Evolutionary conservation across 768 basidiomycete genomes (phyloP), one percentile per base, ranked within the genome.

Genomic region (Termitomyces sp.): DNA sequence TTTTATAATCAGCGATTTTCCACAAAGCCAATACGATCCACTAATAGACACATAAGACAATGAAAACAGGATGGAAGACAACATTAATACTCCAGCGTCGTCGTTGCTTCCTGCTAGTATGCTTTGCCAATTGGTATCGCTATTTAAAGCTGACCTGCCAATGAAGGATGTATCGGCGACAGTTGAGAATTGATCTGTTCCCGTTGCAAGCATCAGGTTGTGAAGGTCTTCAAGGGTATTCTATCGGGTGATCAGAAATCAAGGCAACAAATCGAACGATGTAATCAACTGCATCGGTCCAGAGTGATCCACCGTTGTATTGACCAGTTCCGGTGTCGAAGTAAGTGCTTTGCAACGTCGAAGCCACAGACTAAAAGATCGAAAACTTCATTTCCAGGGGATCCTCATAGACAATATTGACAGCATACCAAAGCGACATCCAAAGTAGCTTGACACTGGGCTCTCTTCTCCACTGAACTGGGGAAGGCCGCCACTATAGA

Each of bases 1-100:
- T 65, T 61, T 78, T 79, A 68, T 82, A 84, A 63, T 85, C 82
- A 0, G 72, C 77, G 8, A 84, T 79, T 68, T 82, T 84, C 82
- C 81, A 83, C 9, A 82, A 65, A 9, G 80, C 74, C n/a, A 83
- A 67, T 35, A 83, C 77, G 40, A 82, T 69, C 82, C 83, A 85
- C 81, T 84, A 47, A 24, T 32, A 47, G 57, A 45, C 13, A 50
- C 22, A n/a, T 53, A 30, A 30, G 45, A 36, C 32, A 16, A 49
- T 4, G 35, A 30, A 26, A 46, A 22, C 16, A 32, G 28, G 36
- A 55, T 30, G 14, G 35, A 38, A 20, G 22, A 6, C 8, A 24
- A 28, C 18, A 28, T 12, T 66, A 71, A 47, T 64, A 82, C 79
- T 60, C 76, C 75, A 14, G 82, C 77, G 59, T 84, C 81, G 58